These are phyloP conservation scores for Peziza echinospora DNA, from an alignment of 495 filamentous ascomycete genomes.

Conservation along the genomic window DNA sequence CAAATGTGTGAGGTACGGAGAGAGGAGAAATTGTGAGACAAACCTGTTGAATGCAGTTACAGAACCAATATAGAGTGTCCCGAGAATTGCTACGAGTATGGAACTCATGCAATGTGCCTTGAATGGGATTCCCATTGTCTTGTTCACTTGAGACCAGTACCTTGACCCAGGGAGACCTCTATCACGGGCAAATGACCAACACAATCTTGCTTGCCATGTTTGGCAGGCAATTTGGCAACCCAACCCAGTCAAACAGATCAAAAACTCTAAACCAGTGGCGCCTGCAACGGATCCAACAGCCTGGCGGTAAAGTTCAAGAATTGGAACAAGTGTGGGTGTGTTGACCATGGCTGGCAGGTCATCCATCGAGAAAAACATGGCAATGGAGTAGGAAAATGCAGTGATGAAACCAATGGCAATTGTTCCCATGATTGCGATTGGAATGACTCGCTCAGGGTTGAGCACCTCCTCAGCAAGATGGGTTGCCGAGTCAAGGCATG, in stretches of 20 bases:
- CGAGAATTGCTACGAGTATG: constrained; percentile 29
- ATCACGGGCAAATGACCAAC: constrained; percentile 41
- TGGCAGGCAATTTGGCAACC: constrained; percentile 35
- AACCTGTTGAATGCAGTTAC: constrained; percentile 33
- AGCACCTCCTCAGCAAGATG: constrained; percentile 45
- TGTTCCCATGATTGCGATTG: constrained; percentile 36
- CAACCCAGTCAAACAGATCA: constrained; percentile 34
- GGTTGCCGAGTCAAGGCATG: constrained; percentile 37
- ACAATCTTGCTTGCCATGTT: constrained; percentile 31
- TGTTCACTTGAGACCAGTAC: constrained; percentile 28
- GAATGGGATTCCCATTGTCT: constrained; percentile 31
- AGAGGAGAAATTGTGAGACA: constrained; percentile 5
- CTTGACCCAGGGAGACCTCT: constrained; percentile 30
- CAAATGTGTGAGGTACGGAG: neutral
- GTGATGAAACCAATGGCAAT: constrained; percentile 38
- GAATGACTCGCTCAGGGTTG: constrained; percentile 26
- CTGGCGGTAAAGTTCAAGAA: constrained; percentile 36
- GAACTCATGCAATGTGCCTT: constrained; percentile 29
- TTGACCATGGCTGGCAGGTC: constrained; percentile 27
- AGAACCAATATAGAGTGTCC: constrained; percentile 34
- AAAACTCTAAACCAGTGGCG: constrained; percentile 31
- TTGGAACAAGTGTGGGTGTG: constrained; percentile 32
- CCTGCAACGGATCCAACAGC: constrained; percentile 30
- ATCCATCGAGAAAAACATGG: constrained; percentile 38
- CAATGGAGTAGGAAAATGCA: constrained; percentile 31